Conservation (phyloP, 2,329 filamentous ascomycete genomes). For the Exophiala oligosperma region DNA sequence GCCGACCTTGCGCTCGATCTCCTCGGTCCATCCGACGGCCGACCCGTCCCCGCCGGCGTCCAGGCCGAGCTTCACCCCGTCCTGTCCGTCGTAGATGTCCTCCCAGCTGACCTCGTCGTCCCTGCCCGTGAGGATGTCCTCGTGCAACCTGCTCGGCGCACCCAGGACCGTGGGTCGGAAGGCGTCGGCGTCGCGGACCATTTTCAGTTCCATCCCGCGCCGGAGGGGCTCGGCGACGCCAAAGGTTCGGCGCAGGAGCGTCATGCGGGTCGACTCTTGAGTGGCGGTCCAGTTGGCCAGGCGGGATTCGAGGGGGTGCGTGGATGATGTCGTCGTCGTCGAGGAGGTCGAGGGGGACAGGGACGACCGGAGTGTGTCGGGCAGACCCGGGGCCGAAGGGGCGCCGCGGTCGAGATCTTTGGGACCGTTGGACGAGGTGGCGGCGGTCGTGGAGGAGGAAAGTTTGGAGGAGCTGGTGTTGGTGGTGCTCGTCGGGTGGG, state of each 20-base stretch:
- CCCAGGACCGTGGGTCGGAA: constrained; percentile 74
- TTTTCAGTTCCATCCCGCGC: constrained; percentile 92
- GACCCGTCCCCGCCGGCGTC: constrained; percentile 23
- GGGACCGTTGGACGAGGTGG: constrained; percentile 38
- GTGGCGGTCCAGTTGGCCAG: constrained; percentile 88
- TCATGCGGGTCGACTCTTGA: constrained; percentile 85
- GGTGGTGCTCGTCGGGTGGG: constrained; percentile 65
- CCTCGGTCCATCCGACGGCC: constrained; percentile 26
- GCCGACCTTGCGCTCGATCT: constrained; percentile 31
- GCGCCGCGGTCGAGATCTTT: constrained; percentile 59
- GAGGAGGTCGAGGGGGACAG: constrained; percentile 47
- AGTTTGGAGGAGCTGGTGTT: constrained; percentile 58
- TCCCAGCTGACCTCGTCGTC: constrained; percentile 85
- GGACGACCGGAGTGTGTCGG: constrained; percentile 86
- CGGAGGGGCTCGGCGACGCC: constrained; percentile 91
- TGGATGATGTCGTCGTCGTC: constrained; percentile 49
- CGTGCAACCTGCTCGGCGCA: constrained; percentile 62
- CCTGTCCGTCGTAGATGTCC: constrained; percentile 60
- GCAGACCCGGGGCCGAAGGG: constrained; percentile 87
- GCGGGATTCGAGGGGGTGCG: constrained; percentile 89
- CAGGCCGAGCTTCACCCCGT: constrained; percentile 23
- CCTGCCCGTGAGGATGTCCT: constrained; percentile 80
- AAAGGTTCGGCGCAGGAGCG: constrained; percentile 80
- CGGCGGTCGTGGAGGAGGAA: constrained; percentile 48
- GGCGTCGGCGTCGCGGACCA: constrained; percentile 69